Base-by-base conservation (phyloP, 495 filamentous ascomycete genomes). In the Penicillium taxi region DNA sequence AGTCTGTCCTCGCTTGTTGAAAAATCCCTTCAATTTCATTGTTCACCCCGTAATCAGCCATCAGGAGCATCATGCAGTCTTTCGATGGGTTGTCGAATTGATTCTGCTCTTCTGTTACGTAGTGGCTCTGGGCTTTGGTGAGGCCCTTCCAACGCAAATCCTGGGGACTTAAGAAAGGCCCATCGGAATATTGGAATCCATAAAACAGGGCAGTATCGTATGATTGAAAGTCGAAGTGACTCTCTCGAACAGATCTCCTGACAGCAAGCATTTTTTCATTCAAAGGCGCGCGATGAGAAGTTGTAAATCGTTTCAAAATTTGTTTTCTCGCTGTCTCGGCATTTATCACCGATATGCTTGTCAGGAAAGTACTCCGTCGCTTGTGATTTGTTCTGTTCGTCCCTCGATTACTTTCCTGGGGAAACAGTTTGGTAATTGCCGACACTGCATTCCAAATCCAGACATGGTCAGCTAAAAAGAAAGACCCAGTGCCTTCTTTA, bases 361-460 rank as follows among this genome's bases (percentile, higher is more conserved):
- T 32, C 29, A 18, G 12, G n/a, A 4, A 19, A 9, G 5, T 14
- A n/a, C 8, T 19, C 12, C n/a, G n/a, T 11, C 17, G 8, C 7
- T 19, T 32, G 15, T 6, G 29, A 1, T 19, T 19, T 9, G 15
- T 4, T 7, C 5, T 32, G n/a, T n/a, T n/a, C n/a, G n/a, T n/a
- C n/a, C n/a, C n/a, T n/a, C n/a, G n/a, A n/a, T 20, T 4, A 9
- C 12, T 2, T 11, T 20, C 4, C 5, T 32, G 2, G 9, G 9
- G 28, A 9, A 14, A n/a, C 12, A 9, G 15, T 30, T 15, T 17
- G 7, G 13, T 1, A 16, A 30, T 16, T 9, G 28, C 28, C 9
- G 8, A 5, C 18, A 30, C 13, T 6, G 29, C 29, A n/a, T 32
- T 32, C 29, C 29, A 32, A 11, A 32, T 32, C 29, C 29, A 32